Evolutionary conservation across 2,329 filamentous ascomycete species (phyloP).

Genomic region (Alternaria sp.): DNA sequence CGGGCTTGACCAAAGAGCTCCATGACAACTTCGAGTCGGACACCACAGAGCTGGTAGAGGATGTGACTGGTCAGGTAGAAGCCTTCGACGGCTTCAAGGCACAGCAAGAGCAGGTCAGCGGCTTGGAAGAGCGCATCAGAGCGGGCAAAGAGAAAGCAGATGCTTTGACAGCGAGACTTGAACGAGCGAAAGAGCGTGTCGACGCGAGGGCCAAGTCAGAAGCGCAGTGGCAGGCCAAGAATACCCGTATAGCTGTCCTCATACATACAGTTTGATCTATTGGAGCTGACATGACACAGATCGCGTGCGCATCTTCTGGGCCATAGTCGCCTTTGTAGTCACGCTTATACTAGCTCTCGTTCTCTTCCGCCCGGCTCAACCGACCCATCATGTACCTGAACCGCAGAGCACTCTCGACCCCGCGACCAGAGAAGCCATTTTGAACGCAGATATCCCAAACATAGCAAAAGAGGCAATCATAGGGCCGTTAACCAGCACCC

Average conservation of each 20-base stretch:
- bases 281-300: constrained; percentile 39
- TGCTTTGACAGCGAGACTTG: constrained; percentile 69
- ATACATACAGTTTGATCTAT: neutral
- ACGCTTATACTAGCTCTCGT: constrained; percentile 59
- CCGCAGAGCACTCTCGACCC: constrained; percentile 25
- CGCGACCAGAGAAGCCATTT: constrained; percentile 30
- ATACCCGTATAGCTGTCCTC: constrained; percentile 46
- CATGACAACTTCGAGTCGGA: constrained; percentile 68
- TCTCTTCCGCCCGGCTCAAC: constrained; percentile 45
- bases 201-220: constrained; percentile 75
- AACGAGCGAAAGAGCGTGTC: constrained; percentile 69
- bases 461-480: constrained; percentile 47
- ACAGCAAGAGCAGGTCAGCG: constrained; percentile 70
- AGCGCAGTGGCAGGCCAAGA: constrained; percentile 72
- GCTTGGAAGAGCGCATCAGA: constrained; percentile 69
- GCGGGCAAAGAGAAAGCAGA: constrained; percentile 68
- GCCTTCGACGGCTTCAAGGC: constrained; percentile 69
- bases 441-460: constrained; percentile 43
- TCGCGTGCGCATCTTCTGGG: constrained; percentile 71
- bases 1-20: constrained; percentile 66
- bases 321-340: constrained; percentile 60
- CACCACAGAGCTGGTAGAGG: constrained; percentile 65
- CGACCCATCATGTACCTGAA: constrained; percentile 18
- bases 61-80: constrained; percentile 69
- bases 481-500: constrained; percentile 17